Base-by-base conservation (phyloP, 768 basidiomycete species). In the Lactifluus piperatus region DNA sequence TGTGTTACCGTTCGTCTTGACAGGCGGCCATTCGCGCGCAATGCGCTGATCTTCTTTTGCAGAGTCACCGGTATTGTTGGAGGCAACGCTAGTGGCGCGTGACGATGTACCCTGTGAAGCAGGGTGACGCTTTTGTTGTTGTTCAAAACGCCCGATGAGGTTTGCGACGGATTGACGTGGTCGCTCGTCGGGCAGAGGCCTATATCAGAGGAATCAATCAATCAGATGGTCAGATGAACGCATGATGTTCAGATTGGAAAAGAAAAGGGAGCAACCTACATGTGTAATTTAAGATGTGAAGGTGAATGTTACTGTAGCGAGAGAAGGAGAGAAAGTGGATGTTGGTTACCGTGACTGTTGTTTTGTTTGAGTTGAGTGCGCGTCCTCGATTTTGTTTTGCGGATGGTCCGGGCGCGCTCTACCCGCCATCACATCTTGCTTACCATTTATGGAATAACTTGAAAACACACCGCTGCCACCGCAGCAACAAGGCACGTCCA, bases 131-230 rank as follows among this genome's bases (percentile, higher is more conserved):
- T 88, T 91, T 56, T 78, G 83, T 43, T 64, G 85, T 66, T 81
- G 87, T 71, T 93, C 91, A 65, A 93, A 93, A 58, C 86, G 81
- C 52, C 91, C 91, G 68, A 93, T 93, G 73, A 93, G 85, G 69
- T 91, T 93, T 63, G 91, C 91, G 49, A 93, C 91, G 67, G 86
- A 89, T 70, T 81, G 82, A 60, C 91, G 86, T 50, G 90, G 89
- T 68, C 86, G 81, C 74, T 93, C 91, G 77, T 92, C 90, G 72
- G 91, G 89, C 62, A 91, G 74, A 56, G 87, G 86, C 90, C 89
- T 91, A 46, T 91, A 46, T 3, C 16, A 32, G 29, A 1, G n/a
- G 22, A 43, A 55, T 45, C 32, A 60, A 44, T 43, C 41, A 48
- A 60, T 39, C 58, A 39, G 51, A 53, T 39, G 20, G 22, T 4